Conservation (phyloP, 169 alveolate genomes). For the Eimeria nieschulzi region DNA sequence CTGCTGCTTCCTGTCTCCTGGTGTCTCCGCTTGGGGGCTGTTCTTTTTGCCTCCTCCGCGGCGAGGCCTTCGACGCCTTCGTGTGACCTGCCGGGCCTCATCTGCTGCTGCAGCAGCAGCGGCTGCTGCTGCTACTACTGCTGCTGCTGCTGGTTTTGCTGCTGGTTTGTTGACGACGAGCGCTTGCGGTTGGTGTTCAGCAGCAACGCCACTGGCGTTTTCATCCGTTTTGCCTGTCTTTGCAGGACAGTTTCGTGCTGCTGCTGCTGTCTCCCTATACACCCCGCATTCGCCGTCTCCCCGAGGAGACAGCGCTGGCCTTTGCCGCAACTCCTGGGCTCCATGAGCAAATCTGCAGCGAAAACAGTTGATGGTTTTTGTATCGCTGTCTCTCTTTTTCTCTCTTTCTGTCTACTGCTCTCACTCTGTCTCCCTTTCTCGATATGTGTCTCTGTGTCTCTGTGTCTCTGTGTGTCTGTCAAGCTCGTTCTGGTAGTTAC, state of each 20-base stretch:
- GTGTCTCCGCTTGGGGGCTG: background rate
- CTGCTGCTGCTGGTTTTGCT: background rate
- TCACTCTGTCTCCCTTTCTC: background rate
- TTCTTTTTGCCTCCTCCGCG: background rate
- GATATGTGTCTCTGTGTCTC: background rate
- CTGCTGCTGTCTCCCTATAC: background rate
- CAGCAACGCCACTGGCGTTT: no score
- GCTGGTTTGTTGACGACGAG: background rate
- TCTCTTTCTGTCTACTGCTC: no score
- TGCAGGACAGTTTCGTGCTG: background rate
- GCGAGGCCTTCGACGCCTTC: constrained; percentile 16
- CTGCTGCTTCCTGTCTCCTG: background rate
- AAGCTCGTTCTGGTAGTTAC: no score
- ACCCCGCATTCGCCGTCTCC: background rate
- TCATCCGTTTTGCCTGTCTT: background rate
- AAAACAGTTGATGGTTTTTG: background rate
- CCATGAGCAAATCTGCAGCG: constrained; percentile 62
- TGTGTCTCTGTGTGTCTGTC: background rate
- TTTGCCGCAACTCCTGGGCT: constrained; percentile 31
- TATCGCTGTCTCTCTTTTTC: background rate
- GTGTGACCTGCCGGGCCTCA: background rate
- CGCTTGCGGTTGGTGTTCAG: no score
- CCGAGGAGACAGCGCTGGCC: constrained; percentile 51
- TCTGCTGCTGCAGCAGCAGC: background rate
- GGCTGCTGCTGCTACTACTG: background rate